Conservation (phyloP, 176 grass and related monocot genomes). For the Aegilops speltoides region DNA sequence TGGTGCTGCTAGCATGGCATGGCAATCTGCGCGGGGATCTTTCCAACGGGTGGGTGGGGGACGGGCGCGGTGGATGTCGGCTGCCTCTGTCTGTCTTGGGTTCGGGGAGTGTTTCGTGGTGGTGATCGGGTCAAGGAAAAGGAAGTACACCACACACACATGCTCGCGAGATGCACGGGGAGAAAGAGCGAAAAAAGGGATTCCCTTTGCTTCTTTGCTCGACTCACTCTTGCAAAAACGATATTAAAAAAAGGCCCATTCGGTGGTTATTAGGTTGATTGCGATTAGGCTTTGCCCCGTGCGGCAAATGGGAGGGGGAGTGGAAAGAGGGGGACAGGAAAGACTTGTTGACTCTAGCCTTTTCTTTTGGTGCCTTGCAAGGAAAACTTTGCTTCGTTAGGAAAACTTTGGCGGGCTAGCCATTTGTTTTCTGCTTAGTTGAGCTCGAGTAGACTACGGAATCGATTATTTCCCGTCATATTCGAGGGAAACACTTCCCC, state of each 20-base stretch:
- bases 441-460: not conserved
- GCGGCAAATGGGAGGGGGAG: not conserved
- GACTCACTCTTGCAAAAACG: too few relatives aligned
- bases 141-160: not conserved
- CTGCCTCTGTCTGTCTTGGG: not conserved
- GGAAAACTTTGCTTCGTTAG: not conserved
- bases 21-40: not conserved
- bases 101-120: not conserved
- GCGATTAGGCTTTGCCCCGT: not conserved
- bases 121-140: not conserved
- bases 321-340: not conserved
- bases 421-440: not conserved
- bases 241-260: too few relatives aligned
- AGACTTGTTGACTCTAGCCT: not conserved
- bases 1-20: too few relatives aligned
- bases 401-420: not conserved
- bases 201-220: not conserved
- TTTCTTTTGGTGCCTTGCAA: conserved; percentile 20
- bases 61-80: conserved; percentile 33
- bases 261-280: not conserved
- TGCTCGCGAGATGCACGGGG: not conserved
- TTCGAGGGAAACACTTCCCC: not conserved
- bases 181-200: too few relatives aligned
- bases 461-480: not conserved
- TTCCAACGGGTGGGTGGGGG: conserved; percentile 33